These are phyloP conservation scores for Sicyos baderoa DNA, from an alignment of 306 rosid genomes.

Conservation along the genomic window DNA sequence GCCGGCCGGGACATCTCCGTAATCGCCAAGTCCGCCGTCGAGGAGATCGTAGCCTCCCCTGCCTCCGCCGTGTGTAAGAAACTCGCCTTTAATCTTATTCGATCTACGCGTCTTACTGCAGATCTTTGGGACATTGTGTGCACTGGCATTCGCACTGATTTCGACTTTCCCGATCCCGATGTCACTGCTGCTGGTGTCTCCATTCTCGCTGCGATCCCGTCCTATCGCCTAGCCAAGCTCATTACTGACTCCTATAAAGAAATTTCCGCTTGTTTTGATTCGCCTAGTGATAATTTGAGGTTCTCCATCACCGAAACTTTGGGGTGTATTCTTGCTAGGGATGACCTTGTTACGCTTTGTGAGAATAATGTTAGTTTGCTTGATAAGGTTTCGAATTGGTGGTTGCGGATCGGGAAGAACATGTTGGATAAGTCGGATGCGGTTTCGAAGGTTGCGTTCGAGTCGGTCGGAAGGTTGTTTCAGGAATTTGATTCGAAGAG, in stretches of 20 bases:
- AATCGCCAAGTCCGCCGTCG: conserved; percentile 82
- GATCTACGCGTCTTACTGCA: conserved; percentile 89
- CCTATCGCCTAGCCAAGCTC: conserved; percentile 61
- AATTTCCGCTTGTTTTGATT: conserved; percentile 73
- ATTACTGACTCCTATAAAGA: conserved; percentile 70
- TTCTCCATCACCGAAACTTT: conserved; percentile 83
- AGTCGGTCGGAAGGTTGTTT: conserved; percentile 83
- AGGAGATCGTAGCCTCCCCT: conserved; percentile 92
- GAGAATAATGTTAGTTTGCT: conserved; percentile 78
- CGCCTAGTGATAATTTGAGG: conserved; percentile 66
- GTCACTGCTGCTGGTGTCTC: conserved; percentile 91
- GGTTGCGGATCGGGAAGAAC: conserved; percentile 72
- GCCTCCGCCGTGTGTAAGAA: conserved; percentile 93
- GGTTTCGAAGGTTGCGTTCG: conserved; percentile 88
- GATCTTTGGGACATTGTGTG: conserved; percentile 95
- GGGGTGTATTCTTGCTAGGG: conserved; percentile 89
- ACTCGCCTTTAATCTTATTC: conserved; percentile 89
- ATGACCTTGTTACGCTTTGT: conserved; percentile 85
- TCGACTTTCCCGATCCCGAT: conserved; percentile 93
- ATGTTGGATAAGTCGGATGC: conserved; percentile 80
- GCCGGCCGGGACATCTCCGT: conserved; percentile 92
- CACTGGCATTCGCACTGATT: conserved; percentile 66
- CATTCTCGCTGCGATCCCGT: conserved; percentile 89
- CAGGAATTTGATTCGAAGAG: conserved; percentile 88
- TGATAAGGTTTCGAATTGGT: conserved; percentile 80